Evolutionary conservation across 2,329 filamentous ascomycete species (phyloP).

Genomic region (Colletotrichum truncatum): DNA sequence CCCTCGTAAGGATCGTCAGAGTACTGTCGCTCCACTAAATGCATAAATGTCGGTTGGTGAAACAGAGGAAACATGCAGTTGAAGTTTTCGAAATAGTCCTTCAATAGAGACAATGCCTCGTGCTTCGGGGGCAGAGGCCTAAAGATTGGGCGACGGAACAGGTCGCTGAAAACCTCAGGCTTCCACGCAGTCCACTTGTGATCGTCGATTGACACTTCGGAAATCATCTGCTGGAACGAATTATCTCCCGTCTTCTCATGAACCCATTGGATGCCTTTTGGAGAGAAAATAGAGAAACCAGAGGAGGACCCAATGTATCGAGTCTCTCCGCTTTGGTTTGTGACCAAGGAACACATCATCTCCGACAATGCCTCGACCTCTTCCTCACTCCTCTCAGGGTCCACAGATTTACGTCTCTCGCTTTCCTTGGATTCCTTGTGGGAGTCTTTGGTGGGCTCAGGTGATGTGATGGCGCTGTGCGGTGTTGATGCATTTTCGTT

Average conservation of each 20-base stretch:
- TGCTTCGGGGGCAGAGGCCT: conserved; percentile 83
- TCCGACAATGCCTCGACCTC: conserved; percentile 91
- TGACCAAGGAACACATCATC: conserved; percentile 99
- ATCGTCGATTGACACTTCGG: conserved; percentile 87
- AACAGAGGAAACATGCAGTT: conserved; percentile 99
- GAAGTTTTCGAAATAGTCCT: conserved; percentile 98
- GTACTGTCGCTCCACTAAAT: conserved; percentile 93
- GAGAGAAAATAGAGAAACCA: conserved; percentile 98
- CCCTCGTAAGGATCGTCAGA: conserved; percentile 92
- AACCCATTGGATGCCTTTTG: conserved; percentile 98
- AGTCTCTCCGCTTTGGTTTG: conserved; percentile 93
- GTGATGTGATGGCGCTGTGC: conserved; percentile 64
- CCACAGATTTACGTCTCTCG: conserved; percentile 50
- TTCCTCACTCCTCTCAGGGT: conserved; percentile 61
- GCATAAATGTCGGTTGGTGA: conserved; percentile 98
- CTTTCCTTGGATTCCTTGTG: conserved; percentile 44
- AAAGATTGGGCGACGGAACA: conserved; percentile 88
- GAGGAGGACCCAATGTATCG: conserved; percentile 97
- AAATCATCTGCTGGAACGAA: conserved; percentile 95
- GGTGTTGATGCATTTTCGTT: conserved; percentile 57
- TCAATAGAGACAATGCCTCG: conserved; percentile 88
- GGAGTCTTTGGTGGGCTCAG: conserved; percentile 52
- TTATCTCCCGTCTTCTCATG: conserved; percentile 97
- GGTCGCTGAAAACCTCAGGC: conserved; percentile 93
- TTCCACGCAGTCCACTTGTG: conserved; percentile 99